Conservation (phyloP, 176 grass and related monocot species). For the Triticum urartu region DNA sequence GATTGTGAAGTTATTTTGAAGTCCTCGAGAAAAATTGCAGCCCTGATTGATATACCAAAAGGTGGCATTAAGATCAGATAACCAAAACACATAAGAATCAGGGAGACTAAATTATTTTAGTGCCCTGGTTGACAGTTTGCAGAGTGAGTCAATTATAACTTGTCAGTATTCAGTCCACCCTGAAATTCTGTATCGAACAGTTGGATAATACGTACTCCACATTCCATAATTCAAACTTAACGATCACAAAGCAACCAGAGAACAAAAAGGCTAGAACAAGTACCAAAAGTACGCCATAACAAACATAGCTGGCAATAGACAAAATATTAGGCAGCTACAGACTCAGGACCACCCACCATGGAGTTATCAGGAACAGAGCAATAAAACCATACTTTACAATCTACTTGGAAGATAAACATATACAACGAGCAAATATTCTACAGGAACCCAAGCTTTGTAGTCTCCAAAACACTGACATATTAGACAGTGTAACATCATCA, state of each 20-base stretch:
- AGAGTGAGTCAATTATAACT: not conserved
- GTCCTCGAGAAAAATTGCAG: constrained; percentile 81
- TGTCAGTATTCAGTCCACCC: not conserved
- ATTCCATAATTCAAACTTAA: not conserved
- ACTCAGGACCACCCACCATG: not conserved
- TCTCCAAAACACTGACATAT: not conserved
- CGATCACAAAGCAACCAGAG: not conserved
- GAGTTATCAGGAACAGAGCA: not conserved
- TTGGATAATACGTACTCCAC: not conserved
- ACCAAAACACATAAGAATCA: not conserved
- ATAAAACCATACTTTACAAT: not conserved
- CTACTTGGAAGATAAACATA: not conserved
- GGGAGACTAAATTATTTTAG: not conserved
- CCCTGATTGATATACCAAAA: constrained; percentile 39
- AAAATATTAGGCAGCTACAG: not conserved
- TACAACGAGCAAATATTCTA: not conserved
- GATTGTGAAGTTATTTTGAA: constrained; percentile 72
- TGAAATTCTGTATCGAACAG: not conserved
- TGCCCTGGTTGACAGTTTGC: not conserved
- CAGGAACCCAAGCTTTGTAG: not conserved
- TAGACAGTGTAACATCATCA: not conserved
- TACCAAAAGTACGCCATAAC: not conserved
- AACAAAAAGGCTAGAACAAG: not conserved
- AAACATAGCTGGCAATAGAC: not conserved
- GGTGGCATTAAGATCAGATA: constrained; percentile 13